Percentiles rank a stretch among this genome's conserved stretches.
phyloP scores from a whole-genome alignment of 371 early-diverging fungal genomes.

The Mucor velutinosus region DNA sequence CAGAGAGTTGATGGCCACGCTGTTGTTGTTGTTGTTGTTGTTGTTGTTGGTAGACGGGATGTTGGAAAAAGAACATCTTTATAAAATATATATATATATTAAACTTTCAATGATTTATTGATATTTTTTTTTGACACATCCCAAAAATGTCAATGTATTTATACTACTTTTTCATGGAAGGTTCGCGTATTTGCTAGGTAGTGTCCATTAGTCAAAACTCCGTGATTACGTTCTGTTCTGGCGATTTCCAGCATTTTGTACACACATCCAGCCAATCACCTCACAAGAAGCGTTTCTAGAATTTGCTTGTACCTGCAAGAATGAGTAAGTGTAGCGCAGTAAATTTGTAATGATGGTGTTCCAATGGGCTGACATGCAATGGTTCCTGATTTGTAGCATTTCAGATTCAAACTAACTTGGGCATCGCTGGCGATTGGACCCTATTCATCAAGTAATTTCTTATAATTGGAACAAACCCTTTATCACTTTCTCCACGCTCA shows the following conservation, averaged over 20 bases:
- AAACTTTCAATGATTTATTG: background rate
- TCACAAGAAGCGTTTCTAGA: background rate
- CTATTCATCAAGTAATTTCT: too few relatives aligned
- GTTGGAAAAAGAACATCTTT: background rate
- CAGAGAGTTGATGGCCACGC: conserved; percentile 7
- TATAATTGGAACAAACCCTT: too few relatives aligned
- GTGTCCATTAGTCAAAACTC: background rate
- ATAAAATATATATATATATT: background rate
- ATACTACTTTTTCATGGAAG: background rate
- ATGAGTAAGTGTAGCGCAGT: background rate
- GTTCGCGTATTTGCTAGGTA: conserved; percentile 3
- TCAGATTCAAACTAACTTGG: too few relatives aligned
- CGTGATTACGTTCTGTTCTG: background rate
- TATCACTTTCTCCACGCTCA: too few relatives aligned
- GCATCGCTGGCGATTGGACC: too few relatives aligned
- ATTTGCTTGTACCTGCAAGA: background rate
- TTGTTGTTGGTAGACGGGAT: conserved; percentile 3
- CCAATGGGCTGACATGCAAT: too few relatives aligned
- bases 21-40: background rate
- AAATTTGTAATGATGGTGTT: background rate
- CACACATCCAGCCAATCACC: background rate
- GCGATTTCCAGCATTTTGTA: background rate
- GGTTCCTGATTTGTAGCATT: too few relatives aligned
- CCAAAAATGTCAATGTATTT: conserved; percentile 2
- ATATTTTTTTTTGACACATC: background rate